These are phyloP conservation scores for Neopestalotiopsis sp. DNA, from an alignment of 2,329 filamentous ascomycete species.

Conservation along the genomic window DNA sequence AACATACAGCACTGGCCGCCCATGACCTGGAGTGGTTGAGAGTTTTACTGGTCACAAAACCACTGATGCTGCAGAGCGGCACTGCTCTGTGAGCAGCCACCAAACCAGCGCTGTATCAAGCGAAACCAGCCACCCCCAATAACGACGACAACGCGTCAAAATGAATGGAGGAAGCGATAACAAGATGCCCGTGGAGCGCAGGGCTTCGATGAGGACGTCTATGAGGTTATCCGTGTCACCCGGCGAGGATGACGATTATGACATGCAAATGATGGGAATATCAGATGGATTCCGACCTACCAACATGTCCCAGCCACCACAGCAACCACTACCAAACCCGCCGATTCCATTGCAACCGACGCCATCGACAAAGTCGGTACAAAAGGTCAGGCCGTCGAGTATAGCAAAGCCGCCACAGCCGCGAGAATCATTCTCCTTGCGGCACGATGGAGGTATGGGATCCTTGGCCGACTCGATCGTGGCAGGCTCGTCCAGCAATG, in stretches of 20 bases:
- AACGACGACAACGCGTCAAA: conserved; percentile 25
- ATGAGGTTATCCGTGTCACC: conserved; percentile 40
- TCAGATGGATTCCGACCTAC: conserved; percentile 43
- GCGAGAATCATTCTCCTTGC: conserved; percentile 56
- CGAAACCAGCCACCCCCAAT: conserved; percentile 8
- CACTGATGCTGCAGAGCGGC: conserved; percentile 35
- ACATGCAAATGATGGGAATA: conserved; percentile 55
- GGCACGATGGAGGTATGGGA: conserved; percentile 54
- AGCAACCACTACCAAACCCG: conserved; percentile 24
- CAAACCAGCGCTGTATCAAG: neutral
- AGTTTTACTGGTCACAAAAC: conserved; percentile 29
- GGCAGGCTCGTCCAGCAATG: conserved; percentile 36
- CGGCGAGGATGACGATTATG: conserved; percentile 54
- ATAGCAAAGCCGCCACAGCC: conserved; percentile 58
- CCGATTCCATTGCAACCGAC: conserved; percentile 29
- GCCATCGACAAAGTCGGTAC: conserved; percentile 24
- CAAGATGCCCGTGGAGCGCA: conserved; percentile 48
- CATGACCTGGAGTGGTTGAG: conserved; percentile 32
- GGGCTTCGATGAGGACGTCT: conserved; percentile 49
- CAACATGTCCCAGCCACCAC: conserved; percentile 28
- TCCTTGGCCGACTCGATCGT: conserved; percentile 28
- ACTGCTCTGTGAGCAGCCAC: conserved; percentile 24
- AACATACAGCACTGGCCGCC: conserved; percentile 22
- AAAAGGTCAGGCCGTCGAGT: conserved; percentile 54
- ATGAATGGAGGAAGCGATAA: conserved; percentile 47